Percentiles rank a stretch among this genome's conserved stretches.
phyloP scores from a whole-genome alignment of 1,284 basidiomycete species.

The Cryptococcus sp. region DNA sequence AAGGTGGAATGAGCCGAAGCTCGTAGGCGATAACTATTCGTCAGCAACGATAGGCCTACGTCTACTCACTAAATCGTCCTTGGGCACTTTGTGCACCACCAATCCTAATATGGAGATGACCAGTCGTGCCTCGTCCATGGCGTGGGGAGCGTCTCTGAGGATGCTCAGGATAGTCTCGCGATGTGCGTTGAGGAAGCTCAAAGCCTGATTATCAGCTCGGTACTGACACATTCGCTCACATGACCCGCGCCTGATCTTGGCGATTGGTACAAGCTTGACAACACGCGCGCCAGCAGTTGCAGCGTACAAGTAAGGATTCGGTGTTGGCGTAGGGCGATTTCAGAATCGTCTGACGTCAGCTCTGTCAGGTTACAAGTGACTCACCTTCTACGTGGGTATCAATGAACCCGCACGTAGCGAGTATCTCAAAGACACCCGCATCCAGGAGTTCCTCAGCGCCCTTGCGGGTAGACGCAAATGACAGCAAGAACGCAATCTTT shows the following conservation, averaged over 20 bases:
- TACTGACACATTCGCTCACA: constrained; percentile 19
- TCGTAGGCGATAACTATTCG: constrained; percentile 57
- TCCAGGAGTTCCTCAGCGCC: constrained; percentile 87
- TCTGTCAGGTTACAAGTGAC: constrained; percentile 47
- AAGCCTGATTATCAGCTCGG: constrained; percentile 39
- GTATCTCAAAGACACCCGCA: constrained; percentile 71
- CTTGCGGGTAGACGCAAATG: constrained; percentile 75
- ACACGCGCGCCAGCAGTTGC: constrained; percentile 37
- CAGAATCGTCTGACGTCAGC: constrained; percentile 25
- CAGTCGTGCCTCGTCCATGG: constrained; percentile 55
- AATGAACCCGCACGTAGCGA: constrained; percentile 84
- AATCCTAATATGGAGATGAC: constrained; percentile 55
- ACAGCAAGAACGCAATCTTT: constrained; percentile 83
- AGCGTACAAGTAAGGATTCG: constrained; percentile 38
- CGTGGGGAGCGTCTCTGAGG: constrained; percentile 53
- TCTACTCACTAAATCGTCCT: constrained; percentile 68
- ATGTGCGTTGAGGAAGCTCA: constrained; percentile 57
- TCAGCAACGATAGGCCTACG: background rate
- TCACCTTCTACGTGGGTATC: constrained; percentile 77
- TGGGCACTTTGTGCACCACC: constrained; percentile 54
- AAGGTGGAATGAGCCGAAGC: constrained; percentile 80
- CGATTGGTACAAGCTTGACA: constrained; percentile 35
- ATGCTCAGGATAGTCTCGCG: constrained; percentile 57
- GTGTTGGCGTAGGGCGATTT: constrained; percentile 41
- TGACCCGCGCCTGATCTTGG: constrained; percentile 35